Percentiles rank a stretch among this genome's conserved stretches.
phyloP scores from a whole-genome alignment of 495 filamentous ascomycete species.

The Aspergillus bridgeri region DNA sequence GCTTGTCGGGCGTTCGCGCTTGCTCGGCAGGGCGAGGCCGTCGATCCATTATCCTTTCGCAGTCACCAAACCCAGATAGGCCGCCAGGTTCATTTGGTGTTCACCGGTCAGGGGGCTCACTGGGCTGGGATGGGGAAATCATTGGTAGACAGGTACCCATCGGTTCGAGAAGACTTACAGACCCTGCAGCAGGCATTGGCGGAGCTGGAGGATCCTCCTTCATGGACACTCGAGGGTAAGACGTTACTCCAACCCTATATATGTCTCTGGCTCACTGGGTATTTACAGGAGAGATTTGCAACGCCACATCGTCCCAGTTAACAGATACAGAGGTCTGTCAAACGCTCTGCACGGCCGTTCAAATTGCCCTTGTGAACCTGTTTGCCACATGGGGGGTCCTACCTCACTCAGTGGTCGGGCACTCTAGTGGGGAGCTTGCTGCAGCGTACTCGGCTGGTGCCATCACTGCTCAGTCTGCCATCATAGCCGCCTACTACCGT shows the following conservation, averaged over 20 bases:
- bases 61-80: too few relatives aligned
- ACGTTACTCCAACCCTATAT: constrained; percentile 4
- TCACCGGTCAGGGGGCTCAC: constrained; percentile 27
- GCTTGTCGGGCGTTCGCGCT: too few relatives aligned
- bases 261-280: too few relatives aligned
- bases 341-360: constrained; percentile 52
- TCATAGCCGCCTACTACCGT: constrained; percentile 37
- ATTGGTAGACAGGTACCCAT: too few relatives aligned
- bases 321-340: too few relatives aligned
- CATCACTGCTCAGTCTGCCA: constrained; percentile 35
- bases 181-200: background rate
- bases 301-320: constrained; percentile 34
- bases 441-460: constrained; percentile 55
- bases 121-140: constrained; percentile 14
- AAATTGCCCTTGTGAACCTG: constrained; percentile 47
- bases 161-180: background rate
- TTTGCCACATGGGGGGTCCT: constrained; percentile 36
- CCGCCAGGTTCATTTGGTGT: constrained; percentile 9
- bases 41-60: background rate
- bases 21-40: background rate
- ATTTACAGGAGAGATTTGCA: too few relatives aligned
- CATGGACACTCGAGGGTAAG: constrained; percentile 1
- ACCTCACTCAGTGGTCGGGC: constrained; percentile 51
- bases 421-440: constrained; percentile 63
- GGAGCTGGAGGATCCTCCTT: background rate